Evolutionary conservation across 768 basidiomycete genomes (phyloP), one percentile per base, ranked within the genome.

Genomic region (Goffeauzyma gilvescens): DNA sequence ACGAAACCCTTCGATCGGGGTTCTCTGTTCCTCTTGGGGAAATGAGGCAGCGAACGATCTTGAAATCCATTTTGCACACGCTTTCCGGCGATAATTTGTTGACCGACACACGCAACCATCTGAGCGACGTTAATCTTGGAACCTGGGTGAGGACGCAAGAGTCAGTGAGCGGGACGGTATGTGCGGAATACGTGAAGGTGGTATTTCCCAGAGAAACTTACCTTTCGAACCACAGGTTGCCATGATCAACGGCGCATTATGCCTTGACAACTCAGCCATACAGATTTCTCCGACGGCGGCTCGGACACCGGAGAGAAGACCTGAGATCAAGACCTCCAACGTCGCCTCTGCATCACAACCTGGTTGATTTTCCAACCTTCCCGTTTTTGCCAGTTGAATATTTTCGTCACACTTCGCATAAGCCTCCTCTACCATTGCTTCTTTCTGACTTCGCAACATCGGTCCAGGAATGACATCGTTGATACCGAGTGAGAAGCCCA

Each of bases 81-180:
- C 66, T 84, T 80, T 6, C 93, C 93, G 15, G 86, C 76, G 49
- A 98, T 96, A 63, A 96, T 95, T 61, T 98, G 93, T 59, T 98
- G 93, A 5, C 93, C 93, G 53, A 98, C 93, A 74, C 90, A 95
- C 58, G 90, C 93, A 41, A 96, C 90, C 93, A 98, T 98, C 67
- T 98, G 93, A 18, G 86, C 90, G 42, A 98, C 93, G 65, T 98
- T 98, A 66, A 98, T 90, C 49, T 86, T 83, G 56, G 93, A 96
- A 63, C 93, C 90, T 81, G 48, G 6, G 13, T 14, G 34, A n/a
- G n/a, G n/a, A 25, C 1, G n/a, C n/a, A 31, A n/a, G 68, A 7
- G 32, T 45, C 30, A 41, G 48, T 25, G 25, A 13, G 41, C 15
- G n/a, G n/a, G 35, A 7, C 8, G 12, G 2, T 10, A 21, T 15